phyloP scores from a whole-genome alignment of 225 moss, liverwort and hornwort species.

The Sphagnum contortum region DNA sequence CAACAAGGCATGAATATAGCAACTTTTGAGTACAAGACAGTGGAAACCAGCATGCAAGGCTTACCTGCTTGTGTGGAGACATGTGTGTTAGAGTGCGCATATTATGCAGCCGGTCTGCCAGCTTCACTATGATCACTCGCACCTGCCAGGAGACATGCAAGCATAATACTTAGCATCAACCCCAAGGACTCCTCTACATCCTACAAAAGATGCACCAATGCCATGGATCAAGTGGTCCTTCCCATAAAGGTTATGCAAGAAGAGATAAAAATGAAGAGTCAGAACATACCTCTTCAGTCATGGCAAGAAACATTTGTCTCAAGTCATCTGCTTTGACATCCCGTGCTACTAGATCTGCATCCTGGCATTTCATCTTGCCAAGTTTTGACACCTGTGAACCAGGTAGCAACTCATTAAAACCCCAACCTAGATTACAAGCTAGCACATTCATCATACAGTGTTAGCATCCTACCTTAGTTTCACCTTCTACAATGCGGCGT shows the following conservation, averaged over 20 bases:
- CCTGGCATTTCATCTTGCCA: constrained; percentile 95
- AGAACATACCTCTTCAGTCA: constrained; percentile 85
- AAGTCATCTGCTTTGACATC: constrained; percentile 99
- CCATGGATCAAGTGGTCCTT: neutral
- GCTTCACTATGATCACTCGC: constrained; percentile 96
- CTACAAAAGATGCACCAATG: neutral
- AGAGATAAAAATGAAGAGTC: neutral
- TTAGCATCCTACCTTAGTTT: constrained; percentile 73
- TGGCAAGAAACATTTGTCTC: constrained; percentile 99
- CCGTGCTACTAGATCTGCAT: constrained; percentile 52
- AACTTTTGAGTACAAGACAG: neutral
- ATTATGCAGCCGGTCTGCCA: constrained; percentile 95
- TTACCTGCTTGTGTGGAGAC: constrained; percentile 92
- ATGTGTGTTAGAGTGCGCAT: constrained; percentile 93
- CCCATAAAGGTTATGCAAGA: too few relatives aligned
- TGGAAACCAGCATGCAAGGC: neutral
- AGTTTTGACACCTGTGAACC: constrained; percentile 90
- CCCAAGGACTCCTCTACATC: neutral
- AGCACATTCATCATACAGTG: neutral
- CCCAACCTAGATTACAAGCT: neutral
- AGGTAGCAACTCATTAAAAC: neutral
- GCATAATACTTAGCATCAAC: neutral
- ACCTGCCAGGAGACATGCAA: constrained; percentile 43
- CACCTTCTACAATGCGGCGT: constrained; percentile 96
- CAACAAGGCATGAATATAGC: neutral